These are phyloP conservation scores for Chlamydomonas sphaeroides DNA, from an alignment of 139 green algal genomes.

Conservation along the genomic window DNA sequence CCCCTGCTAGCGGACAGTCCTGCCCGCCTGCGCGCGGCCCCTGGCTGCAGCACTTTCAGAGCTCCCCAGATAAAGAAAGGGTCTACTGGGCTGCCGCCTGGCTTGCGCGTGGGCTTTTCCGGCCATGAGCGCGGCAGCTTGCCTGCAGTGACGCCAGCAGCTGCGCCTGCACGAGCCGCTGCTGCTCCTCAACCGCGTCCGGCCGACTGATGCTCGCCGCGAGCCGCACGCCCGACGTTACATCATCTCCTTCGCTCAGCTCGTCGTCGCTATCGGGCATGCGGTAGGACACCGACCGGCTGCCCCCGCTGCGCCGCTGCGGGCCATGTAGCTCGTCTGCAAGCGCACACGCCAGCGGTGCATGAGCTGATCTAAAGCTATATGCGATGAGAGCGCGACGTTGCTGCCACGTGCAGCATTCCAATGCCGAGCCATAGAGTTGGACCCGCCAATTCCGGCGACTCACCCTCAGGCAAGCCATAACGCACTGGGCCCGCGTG, in stretches of 20 bases:
- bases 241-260: neutral
- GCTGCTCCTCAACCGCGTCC: slow-evolving; percentile 15
- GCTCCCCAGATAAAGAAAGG: too few relatives aligned
- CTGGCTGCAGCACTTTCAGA: too few relatives aligned
- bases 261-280: slow-evolving; percentile 26
- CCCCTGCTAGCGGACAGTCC: too few relatives aligned
- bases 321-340: slow-evolving; percentile 11
- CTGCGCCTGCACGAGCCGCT: slow-evolving; percentile 14
- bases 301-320: neutral
- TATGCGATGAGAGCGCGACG: neutral
- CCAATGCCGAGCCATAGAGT: neutral
- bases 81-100: too few relatives aligned
- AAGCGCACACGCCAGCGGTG: too few relatives aligned
- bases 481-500: neutral
- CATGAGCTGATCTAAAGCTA: neutral
- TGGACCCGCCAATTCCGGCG: neutral
- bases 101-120: too few relatives aligned
- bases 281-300: slow-evolving; percentile 14
- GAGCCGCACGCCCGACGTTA: neutral
- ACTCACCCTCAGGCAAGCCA: slow-evolving; percentile 8
- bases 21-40: too few relatives aligned
- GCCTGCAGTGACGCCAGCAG: slow-evolving; percentile 18
- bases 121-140: too few relatives aligned
- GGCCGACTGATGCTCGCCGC: neutral
- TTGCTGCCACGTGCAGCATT: neutral